Evolutionary conservation across 78 protist species (phyloP).

Genomic region (Mantamonas sphyraenae): DNA sequence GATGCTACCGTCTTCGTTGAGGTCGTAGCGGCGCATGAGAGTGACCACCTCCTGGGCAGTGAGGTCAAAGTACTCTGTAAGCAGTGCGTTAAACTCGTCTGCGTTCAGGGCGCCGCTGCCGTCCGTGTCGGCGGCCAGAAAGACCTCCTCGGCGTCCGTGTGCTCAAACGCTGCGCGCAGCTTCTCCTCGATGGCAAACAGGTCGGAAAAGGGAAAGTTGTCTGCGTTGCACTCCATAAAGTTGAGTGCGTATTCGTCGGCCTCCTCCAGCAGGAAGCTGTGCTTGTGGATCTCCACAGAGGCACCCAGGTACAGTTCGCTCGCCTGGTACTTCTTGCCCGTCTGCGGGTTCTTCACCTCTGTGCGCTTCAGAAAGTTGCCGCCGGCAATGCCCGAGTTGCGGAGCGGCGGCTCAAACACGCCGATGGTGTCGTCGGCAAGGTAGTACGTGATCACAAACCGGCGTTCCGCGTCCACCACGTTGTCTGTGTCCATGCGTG

Average conservation of each 20-base stretch:
- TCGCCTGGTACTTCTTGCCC: not conserved
- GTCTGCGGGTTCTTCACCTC: not conserved
- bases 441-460: slow-evolving; percentile 50
- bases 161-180: not conserved
- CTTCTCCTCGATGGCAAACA: not conserved
- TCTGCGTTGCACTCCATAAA: slow-evolving; percentile 5
- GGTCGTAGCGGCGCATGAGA: slow-evolving; percentile 11
- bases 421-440: slow-evolving; percentile 43
- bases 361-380: slow-evolving; percentile 33
- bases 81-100: not conserved
- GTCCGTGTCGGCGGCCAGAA: not conserved
- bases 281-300: not conserved
- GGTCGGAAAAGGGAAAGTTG: not conserved
- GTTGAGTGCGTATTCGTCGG: slow-evolving; percentile 19
- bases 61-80: not conserved
- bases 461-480: slow-evolving; percentile 22
- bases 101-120: not conserved
- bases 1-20: slow-evolving; percentile 19
- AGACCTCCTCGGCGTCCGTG: not conserved
- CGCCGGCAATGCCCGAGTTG: slow-evolving; percentile 48
- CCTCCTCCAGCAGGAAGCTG: not conserved
- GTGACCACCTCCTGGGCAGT: not conserved
- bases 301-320: slow-evolving; percentile 29
- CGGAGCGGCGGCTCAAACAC: slow-evolving; percentile 38
- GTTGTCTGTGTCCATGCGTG: slow-evolving; percentile 1